Evolutionary conservation across 208 protist species (phyloP).

Genomic region (Crithidia expoeki): DNA sequence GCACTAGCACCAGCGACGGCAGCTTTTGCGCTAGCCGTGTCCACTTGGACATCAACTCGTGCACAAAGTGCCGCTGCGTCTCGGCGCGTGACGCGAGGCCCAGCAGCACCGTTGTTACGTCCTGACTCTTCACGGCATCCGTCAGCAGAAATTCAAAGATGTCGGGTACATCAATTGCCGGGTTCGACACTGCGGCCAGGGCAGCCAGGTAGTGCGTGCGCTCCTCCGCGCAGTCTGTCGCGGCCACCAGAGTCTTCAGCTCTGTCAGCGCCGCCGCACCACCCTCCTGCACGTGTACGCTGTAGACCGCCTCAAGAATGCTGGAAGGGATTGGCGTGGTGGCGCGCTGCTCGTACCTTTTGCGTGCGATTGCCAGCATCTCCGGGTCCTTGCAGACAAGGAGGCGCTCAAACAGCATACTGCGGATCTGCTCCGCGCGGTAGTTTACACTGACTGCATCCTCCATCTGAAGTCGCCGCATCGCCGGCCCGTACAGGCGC

Average conservation of each 20-base stretch:
- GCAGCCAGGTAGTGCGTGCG: conserved; percentile 58
- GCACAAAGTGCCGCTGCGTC: conserved; percentile 32
- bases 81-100: conserved; percentile 40
- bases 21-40: conserved; percentile 41
- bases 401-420: conserved; percentile 53
- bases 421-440: conserved; percentile 44
- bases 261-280: conserved; percentile 49
- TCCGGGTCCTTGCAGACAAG: conserved; percentile 36
- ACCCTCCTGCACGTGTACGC: conserved; percentile 42
- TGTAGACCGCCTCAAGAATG: conserved; percentile 49
- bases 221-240: conserved; percentile 50
- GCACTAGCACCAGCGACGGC: conserved; percentile 53
- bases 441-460: conserved; percentile 33
- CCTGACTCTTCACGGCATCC: conserved; percentile 68
- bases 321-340: conserved; percentile 54
- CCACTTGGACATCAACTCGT: conserved; percentile 55
- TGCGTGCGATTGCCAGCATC: conserved; percentile 36
- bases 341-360: conserved; percentile 46
- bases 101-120: conserved; percentile 55
- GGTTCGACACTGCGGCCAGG: conserved; percentile 42
- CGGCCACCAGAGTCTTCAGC: conserved; percentile 49
- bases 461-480: conserved; percentile 45
- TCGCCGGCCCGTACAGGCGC: conserved; percentile 51
- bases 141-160: conserved; percentile 71
- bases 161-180: conserved; percentile 37